Evolutionary conservation across 2,329 filamentous ascomycete genomes (phyloP).

Genomic region (Nothophoma quercina): DNA sequence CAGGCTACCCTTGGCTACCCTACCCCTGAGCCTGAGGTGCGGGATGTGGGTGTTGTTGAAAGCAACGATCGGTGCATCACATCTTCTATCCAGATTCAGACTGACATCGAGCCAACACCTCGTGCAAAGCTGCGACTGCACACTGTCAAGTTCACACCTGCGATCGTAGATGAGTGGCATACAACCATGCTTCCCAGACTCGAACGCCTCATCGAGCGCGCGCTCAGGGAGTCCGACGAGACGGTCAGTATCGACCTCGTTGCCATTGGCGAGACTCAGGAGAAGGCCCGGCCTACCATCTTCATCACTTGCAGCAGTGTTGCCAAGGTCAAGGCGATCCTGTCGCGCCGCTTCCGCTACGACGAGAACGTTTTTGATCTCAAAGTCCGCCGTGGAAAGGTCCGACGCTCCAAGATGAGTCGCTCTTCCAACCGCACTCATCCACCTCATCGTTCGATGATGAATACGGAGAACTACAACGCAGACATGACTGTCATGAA

Average conservation of each 20-base stretch:
- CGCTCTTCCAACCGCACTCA: slow-evolving; percentile 39
- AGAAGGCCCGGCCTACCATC: slow-evolving; percentile 74
- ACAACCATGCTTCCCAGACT: slow-evolving; percentile 74
- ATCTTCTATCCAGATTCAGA: slow-evolving; percentile 46
- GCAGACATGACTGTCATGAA: slow-evolving; percentile 63
- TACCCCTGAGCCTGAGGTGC: slow-evolving; percentile 42
- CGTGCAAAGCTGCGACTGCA: slow-evolving; percentile 50
- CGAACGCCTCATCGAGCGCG: slow-evolving; percentile 72
- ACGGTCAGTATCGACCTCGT: slow-evolving; percentile 81
- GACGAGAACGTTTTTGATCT: slow-evolving; percentile 70
- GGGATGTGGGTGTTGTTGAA: slow-evolving; percentile 25
- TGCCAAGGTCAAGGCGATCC: slow-evolving; percentile 72
- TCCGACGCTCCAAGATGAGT: slow-evolving; percentile 67
- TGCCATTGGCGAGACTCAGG: slow-evolving; percentile 73
- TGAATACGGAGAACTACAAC: slow-evolving; percentile 45
- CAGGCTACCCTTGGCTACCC: slow-evolving; percentile 44
- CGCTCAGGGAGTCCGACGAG: slow-evolving; percentile 76
- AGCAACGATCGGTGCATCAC: slow-evolving; percentile 33
- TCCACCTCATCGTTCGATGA: slow-evolving; percentile 51
- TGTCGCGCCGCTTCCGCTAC: slow-evolving; percentile 75
- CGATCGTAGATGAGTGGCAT: slow-evolving; percentile 76
- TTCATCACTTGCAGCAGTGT: slow-evolving; percentile 80
- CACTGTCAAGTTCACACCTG: slow-evolving; percentile 63
- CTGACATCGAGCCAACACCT: slow-evolving; percentile 33
- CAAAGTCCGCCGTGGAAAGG: slow-evolving; percentile 75